Percentiles rank a stretch among this genome's conserved stretches.
Conservation (phyloP, 2,329 filamentous ascomycete species). For the Fusarium virguliforme region DNA sequence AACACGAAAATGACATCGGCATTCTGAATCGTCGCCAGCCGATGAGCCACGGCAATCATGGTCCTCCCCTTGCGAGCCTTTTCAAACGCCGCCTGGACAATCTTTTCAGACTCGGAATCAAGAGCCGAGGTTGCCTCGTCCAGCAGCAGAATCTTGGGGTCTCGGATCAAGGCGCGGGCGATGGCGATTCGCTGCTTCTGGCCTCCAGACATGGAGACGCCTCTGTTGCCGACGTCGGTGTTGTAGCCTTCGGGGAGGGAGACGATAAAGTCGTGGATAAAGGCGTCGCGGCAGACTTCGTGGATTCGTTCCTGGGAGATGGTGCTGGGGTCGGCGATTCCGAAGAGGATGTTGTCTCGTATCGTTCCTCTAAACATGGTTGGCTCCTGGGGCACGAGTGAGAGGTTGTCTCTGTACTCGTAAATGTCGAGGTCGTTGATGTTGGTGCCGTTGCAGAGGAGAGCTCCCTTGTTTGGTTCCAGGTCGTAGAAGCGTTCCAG, state of each 20-base stretch:
- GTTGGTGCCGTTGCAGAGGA: conserved; percentile 75
- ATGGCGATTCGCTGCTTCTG: conserved; percentile 81
- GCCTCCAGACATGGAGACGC: conserved; percentile 77
- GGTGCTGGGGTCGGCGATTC: conserved; percentile 67
- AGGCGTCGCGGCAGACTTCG: conserved; percentile 73
- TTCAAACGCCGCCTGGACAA: conserved; percentile 78
- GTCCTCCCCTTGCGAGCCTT: conserved; percentile 72
- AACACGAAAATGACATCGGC: conserved; percentile 64
- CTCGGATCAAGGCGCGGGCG: conserved; percentile 76
- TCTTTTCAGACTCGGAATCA: conserved; percentile 74
- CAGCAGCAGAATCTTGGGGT: conserved; percentile 76
- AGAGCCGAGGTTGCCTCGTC: conserved; percentile 80
- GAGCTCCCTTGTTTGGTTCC: conserved; percentile 67
- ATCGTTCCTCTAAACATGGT: conserved; percentile 79
- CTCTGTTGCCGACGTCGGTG: conserved; percentile 77
- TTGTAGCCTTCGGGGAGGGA: conserved; percentile 78
- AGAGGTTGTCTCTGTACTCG: conserved; percentile 75
- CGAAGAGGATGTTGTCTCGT: conserved; percentile 80
- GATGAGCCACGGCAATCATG: conserved; percentile 80
- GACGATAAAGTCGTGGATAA: conserved; percentile 79
- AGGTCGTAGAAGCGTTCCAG: conserved; percentile 80
- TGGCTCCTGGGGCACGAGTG: conserved; percentile 82
- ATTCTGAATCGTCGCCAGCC: conserved; percentile 60
- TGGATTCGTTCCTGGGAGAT: conserved; percentile 69
- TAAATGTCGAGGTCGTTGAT: conserved; percentile 72